Base-by-base conservation (phyloP, 495 filamentous ascomycete genomes). In the Neurospora cerealis region DNA sequence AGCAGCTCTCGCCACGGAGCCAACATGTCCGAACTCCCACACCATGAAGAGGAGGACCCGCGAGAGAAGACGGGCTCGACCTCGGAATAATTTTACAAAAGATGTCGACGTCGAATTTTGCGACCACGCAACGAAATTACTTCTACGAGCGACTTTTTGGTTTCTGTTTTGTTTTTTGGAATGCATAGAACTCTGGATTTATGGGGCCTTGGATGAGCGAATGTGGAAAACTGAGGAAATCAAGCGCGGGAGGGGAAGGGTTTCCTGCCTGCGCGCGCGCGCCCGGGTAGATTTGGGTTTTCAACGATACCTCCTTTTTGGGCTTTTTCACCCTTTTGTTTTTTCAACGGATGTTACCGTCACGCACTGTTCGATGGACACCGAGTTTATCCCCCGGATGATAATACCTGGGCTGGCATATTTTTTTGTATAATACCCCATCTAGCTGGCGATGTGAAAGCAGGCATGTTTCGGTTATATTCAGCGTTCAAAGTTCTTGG, bases 361-460 rank as follows among this genome's bases (percentile, higher is more conserved):
- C 54, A 34, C 54, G 15, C 54, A 32, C 28, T 66, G 28, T 34
- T 36, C 13, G 54, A 66, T 66, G 54, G 54, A 66, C 54, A 66
- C 28, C 28, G 28, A 34, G 54, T 66, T 66, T 74, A 74, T 76
- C 69, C 73, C 46, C 42, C 70, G 54, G 28, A 24, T 34, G 40
- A 76, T 41, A 21, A 21, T 37, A 60, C 28, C 40, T 42, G 73
- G 69, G 69, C 72, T 74, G 75, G 78, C 77, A 78, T 75, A 74
- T 75, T 42, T 66, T 66, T 76, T 75, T 79, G 78, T 80, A 80
- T 75, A 79, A 80, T 79, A 80, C 78, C 77, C 79, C 75, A 73
- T 75, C n/a, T 72, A 62, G 77, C 75, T 77, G 70, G 73, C 46
- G 74, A 73, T 71, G 40, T 75, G 38, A 28, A 69, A 69, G 74